Evolutionary conservation across 169 alveolate genomes (phyloP).

Genomic region (Eimeria brunetti): DNA sequence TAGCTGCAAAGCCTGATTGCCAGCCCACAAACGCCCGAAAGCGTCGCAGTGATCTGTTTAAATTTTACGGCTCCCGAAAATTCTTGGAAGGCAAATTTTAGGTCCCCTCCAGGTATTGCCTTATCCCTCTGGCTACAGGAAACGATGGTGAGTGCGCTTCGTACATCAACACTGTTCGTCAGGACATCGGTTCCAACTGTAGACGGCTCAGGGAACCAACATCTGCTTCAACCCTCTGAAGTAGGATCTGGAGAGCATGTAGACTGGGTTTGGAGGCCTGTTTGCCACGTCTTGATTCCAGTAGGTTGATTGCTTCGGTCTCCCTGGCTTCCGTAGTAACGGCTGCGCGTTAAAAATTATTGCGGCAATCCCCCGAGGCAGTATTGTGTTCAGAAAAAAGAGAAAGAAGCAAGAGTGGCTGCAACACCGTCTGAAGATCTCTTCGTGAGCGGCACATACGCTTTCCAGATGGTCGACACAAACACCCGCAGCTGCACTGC

Average conservation of each 20-base stretch:
- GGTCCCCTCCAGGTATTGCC: no score
- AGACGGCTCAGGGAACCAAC: no score
- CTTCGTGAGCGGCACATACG: neutral
- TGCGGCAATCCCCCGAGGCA: neutral
- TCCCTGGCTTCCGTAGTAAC: no score
- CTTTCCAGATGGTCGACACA: neutral
- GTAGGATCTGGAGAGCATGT: no score
- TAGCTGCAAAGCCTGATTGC: no score
- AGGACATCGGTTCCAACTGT: no score
- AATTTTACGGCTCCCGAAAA: no score
- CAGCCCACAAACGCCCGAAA: neutral
- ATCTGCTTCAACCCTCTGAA: no score
- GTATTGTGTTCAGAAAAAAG: no score
- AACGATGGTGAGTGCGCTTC: neutral
- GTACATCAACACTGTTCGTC: neutral
- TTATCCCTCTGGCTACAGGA: neutral
- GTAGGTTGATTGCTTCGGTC: neutral
- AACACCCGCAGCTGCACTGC: neutral
- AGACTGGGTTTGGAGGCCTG: neutral
- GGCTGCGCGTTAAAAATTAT: neutral
- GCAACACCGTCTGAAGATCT: no score
- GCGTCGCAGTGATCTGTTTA: neutral
- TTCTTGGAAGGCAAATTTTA: rapidly evolving
- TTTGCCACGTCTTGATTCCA: neutral
- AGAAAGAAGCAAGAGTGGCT: no score